Conservation (phyloP, 129 eudicot genomes). For the Logfia minima region DNA sequence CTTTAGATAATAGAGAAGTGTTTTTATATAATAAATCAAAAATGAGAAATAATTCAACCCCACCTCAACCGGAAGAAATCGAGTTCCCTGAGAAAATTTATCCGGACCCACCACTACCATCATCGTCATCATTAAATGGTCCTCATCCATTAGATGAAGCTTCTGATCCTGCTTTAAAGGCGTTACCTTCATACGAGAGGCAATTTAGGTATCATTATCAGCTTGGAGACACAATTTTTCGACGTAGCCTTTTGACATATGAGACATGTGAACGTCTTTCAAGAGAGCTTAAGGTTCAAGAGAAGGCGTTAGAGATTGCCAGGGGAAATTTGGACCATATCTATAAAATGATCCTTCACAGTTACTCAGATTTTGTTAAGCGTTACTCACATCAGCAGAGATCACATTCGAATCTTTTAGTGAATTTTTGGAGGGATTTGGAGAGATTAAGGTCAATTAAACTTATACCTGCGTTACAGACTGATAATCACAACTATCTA, state of each 20-base stretch:
- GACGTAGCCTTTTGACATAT: conserved; percentile 49
- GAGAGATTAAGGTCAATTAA: conserved; percentile 68
- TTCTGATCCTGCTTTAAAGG: conserved; percentile 85
- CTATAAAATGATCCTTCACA: conserved; percentile 67
- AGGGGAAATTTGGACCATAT: conserved; percentile 77
- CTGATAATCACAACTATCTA: conserved; percentile 54
- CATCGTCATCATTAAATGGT: conserved; percentile 46
- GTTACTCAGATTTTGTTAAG: conserved; percentile 63
- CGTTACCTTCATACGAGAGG: conserved; percentile 80
- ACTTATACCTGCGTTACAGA: conserved; percentile 68
- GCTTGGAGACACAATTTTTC: conserved; percentile 60
- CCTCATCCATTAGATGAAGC: conserved; percentile 87
- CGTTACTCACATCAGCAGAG: conserved; percentile 69
- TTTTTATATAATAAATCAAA: conserved; percentile 71
- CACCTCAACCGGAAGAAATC: conserved; percentile 62
- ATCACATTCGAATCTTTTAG: conserved; percentile 61
- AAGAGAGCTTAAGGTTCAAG: conserved; percentile 83
- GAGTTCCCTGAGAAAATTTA: conserved; percentile 42
- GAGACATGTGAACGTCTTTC: conserved; percentile 66
- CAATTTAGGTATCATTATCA: conserved; percentile 86
- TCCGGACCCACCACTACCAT: conserved; percentile 56
- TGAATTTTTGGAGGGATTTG: conserved; percentile 67
- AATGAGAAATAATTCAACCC: conserved; percentile 65
- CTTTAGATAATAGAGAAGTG: conserved; percentile 73
- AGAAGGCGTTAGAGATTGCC: conserved; percentile 92